Evolutionary conservation across 2,329 filamentous ascomycete genomes (phyloP).

Genomic region (Akanthomyces lecanii): DNA sequence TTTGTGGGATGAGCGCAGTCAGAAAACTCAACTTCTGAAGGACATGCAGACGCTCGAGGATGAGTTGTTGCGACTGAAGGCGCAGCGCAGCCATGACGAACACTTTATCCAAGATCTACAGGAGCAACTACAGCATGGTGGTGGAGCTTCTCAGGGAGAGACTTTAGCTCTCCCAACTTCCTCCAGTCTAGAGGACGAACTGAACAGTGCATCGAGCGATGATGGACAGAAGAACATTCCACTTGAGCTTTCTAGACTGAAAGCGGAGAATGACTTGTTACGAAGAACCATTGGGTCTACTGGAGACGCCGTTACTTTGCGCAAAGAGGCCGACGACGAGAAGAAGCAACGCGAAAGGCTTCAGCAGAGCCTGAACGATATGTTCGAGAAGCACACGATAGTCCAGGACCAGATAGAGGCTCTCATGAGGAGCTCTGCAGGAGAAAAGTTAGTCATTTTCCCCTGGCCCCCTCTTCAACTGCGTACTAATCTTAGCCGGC

Average conservation of each 20-base stretch:
- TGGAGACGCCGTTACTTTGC: slow-evolving; percentile 51
- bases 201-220: slow-evolving; percentile 45
- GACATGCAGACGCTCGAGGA: slow-evolving; percentile 42
- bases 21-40: slow-evolving; percentile 43
- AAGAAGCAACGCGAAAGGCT: slow-evolving; percentile 47
- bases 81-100: slow-evolving; percentile 47
- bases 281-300: slow-evolving; percentile 50
- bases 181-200: slow-evolving; percentile 56
- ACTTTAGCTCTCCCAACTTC: slow-evolving; percentile 18
- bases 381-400: slow-evolving; percentile 56
- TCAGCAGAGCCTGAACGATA: slow-evolving; percentile 51
- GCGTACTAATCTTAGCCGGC: slow-evolving; percentile 38
- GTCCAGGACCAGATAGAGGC: slow-evolving; percentile 55
- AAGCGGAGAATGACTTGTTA: slow-evolving; percentile 57
- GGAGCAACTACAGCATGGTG: slow-evolving; percentile 49
- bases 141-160: slow-evolving; percentile 22
- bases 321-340: slow-evolving; percentile 53
- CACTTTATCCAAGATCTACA: slow-evolving; percentile 55
- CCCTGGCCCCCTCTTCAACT: slow-evolving; percentile 18
- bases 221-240: slow-evolving; percentile 38
- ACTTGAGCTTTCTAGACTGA: slow-evolving; percentile 54
- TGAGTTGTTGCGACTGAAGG: slow-evolving; percentile 44
- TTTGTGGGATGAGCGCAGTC: slow-evolving; percentile 40
- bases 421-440: slow-evolving; percentile 46
- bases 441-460: slow-evolving; percentile 50